Percentiles rank a stretch among this genome's conserved stretches.
Conservation (phyloP, 352 stramenopile species). For the Elongisporangium senticosum region DNA sequence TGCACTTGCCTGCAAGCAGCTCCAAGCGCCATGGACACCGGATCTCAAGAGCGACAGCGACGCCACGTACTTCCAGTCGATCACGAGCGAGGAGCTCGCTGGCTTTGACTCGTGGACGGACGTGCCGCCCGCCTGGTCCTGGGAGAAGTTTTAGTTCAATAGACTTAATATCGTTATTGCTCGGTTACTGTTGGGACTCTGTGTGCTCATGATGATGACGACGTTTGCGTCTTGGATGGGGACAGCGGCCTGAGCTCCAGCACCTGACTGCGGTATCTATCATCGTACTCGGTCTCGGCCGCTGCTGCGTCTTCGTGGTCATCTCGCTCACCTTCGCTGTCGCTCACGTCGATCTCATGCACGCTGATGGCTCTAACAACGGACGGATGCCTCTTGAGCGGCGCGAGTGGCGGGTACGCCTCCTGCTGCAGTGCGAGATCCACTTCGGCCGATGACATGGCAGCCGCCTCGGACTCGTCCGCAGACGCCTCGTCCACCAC, state of each 20-base stretch:
- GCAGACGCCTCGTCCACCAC: slow-evolving; percentile 22
- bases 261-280: slow-evolving; percentile 8
- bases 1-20: slow-evolving; percentile 17
- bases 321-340: slow-evolving; percentile 32
- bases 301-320: slow-evolving; percentile 17
- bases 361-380: slow-evolving; percentile 26
- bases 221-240: slow-evolving; percentile 7
- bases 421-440: slow-evolving; percentile 31
- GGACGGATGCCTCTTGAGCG: slow-evolving; percentile 38
- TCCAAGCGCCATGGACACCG: slow-evolving; percentile 38
- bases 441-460: slow-evolving; percentile 19
- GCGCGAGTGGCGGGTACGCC: slow-evolving; percentile 20
- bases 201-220: not conserved
- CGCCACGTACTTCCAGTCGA: slow-evolving; percentile 28
- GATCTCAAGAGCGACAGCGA: slow-evolving; percentile 32
- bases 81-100: slow-evolving; percentile 25
- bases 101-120: slow-evolving; percentile 31
- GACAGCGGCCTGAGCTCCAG: not conserved
- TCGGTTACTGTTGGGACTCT: slow-evolving; percentile 13
- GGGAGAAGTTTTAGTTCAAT: slow-evolving; percentile 29
- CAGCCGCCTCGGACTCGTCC: not conserved
- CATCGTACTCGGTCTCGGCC: not conserved
- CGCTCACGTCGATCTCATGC: slow-evolving; percentile 24
- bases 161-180: not conserved
- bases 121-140: slow-evolving; percentile 21